These are phyloP conservation scores for Fomitopsis pinicola DNA, from an alignment of 1,284 basidiomycete species.

Conservation along the genomic window DNA sequence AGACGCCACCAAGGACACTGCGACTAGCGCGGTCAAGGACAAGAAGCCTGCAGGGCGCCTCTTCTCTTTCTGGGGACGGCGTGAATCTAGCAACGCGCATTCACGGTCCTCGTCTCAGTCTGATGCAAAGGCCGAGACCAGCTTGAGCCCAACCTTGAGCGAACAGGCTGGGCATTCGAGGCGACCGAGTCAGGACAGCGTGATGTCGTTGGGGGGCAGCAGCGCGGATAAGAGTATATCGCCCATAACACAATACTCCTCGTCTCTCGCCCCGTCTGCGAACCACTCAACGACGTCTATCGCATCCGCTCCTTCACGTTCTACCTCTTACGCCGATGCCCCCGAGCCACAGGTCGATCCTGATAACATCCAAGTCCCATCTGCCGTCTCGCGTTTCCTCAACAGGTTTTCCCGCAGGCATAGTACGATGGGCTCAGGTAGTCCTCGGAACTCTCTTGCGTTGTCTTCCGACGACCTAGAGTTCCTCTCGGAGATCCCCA, in stretches of 20 bases:
- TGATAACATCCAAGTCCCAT: conserved; percentile 25
- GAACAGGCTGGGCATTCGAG: conserved; percentile 12
- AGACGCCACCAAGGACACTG: conserved; percentile 21
- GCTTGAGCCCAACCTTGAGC: conserved; percentile 8
- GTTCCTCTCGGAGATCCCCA: conserved; percentile 70
- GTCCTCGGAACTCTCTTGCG: conserved; percentile 47
- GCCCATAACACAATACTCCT: conserved; percentile 5
- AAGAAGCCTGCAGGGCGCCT: conserved; percentile 51
- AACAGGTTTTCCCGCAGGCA: conserved; percentile 56
- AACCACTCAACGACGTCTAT: conserved; percentile 3
- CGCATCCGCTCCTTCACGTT: conserved; percentile 1
- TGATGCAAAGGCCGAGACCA: neutral
- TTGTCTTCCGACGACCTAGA: conserved; percentile 70
- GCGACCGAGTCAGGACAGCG: conserved; percentile 17
- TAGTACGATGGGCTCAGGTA: conserved; percentile 30
- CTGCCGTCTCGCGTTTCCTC: conserved; percentile 69
- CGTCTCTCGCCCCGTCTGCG: conserved; percentile 4
- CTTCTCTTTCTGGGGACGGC: conserved; percentile 67
- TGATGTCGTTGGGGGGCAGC: conserved; percentile 9
- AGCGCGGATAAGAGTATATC: conserved; percentile 8
- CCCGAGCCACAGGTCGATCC: conserved; percentile 19
- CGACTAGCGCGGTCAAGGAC: conserved; percentile 32
- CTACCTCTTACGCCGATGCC: conserved; percentile 19
- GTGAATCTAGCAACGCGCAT: conserved; percentile 24
- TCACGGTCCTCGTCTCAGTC: conserved; percentile 10